Conservation (phyloP, 345 rosid genomes). For the Pugionium cornutum region DNA sequence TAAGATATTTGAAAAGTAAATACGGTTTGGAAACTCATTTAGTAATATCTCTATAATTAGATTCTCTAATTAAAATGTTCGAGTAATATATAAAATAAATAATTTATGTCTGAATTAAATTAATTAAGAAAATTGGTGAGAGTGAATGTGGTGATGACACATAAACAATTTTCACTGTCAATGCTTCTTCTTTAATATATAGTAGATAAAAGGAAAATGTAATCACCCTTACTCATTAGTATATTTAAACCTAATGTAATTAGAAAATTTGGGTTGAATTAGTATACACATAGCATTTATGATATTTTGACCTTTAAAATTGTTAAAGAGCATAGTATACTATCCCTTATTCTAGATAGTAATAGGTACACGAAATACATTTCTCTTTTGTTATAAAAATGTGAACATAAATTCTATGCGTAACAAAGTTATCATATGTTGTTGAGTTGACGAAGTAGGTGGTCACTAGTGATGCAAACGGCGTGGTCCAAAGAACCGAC, state of each 20-base stretch:
- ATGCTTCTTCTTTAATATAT: no score
- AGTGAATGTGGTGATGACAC: no score
- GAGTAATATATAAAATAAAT: no score
- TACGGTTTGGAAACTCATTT: no score
- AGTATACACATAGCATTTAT: neutral
- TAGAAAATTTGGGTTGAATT: conserved; percentile 11
- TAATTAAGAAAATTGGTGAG: no score
- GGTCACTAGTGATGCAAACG: conserved; percentile 19
- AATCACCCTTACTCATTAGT: neutral
- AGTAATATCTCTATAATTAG: no score
- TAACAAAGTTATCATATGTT: neutral
- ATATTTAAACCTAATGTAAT: neutral
- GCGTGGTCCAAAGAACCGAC: conserved; percentile 21
- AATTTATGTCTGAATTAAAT: no score
- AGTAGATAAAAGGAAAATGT: no score
- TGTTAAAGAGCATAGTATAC: neutral
- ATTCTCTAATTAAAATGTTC: no score
- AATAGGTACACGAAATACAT: conserved; percentile 9
- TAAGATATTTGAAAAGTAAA: no score
- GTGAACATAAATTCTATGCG: neutral
- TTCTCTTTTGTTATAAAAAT: conserved; percentile 1
- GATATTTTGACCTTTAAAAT: neutral
- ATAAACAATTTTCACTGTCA: no score
- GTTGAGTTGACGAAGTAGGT: conserved; percentile 28
- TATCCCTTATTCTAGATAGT: neutral